Conservation (phyloP, 1,284 basidiomycete genomes). For the Malassezia sympodialis region DNA sequence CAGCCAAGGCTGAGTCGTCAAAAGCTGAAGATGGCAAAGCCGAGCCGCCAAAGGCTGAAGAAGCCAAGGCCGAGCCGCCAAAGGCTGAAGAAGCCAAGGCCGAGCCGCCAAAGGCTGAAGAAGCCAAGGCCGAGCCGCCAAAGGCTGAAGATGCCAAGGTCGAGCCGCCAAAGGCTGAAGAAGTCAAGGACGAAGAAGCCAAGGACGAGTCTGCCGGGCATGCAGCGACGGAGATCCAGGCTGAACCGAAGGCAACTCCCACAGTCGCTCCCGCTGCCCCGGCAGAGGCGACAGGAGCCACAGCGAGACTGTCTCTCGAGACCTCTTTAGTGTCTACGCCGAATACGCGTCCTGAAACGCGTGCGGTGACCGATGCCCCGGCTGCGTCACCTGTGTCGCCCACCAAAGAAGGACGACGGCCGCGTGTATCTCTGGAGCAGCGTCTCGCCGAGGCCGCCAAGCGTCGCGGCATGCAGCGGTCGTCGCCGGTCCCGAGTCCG, state of each 20-base stretch:
- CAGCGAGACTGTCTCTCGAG: neutral
- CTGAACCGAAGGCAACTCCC: neutral
- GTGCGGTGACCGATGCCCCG: neutral
- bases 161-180: neutral
- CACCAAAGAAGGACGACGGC: neutral
- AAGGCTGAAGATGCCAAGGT: neutral
- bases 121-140: neutral
- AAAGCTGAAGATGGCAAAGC: neutral
- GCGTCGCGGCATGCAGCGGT: slow-evolving; percentile 6
- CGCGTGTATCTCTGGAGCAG: slow-evolving; percentile 8
- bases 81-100: neutral
- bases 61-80: neutral
- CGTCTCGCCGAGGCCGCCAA: slow-evolving; percentile 10
- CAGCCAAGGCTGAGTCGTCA: neutral
- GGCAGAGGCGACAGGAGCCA: no score
- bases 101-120: neutral
- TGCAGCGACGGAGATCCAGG: neutral
- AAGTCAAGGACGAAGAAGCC: no score
- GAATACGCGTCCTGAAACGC: neutral
- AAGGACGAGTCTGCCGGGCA: neutral
- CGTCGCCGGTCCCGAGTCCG: neutral
- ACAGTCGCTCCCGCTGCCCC: no score
- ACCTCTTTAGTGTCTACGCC: neutral
- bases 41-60: neutral
- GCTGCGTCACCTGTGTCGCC: neutral